Evolutionary conservation across 148 eudicot genomes (phyloP).

Genomic region (Diospyros lotus): DNA sequence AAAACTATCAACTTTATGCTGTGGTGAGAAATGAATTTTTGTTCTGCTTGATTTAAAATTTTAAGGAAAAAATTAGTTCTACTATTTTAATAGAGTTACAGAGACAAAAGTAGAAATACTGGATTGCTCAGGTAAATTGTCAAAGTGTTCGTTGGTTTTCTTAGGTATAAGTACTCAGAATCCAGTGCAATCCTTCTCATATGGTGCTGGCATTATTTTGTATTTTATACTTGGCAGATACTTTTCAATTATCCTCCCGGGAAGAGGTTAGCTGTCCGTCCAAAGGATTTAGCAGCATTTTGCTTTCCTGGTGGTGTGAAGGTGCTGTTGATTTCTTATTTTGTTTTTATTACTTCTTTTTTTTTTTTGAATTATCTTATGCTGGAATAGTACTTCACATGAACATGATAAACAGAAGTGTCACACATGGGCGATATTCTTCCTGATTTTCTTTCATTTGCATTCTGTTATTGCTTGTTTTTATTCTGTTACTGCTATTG

Average conservation of each 20-base stretch:
- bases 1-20: not conserved
- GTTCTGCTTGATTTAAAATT: not conserved
- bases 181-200: not conserved
- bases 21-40: not conserved
- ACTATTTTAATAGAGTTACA: too few relatives aligned
- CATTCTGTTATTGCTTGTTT: too few relatives aligned
- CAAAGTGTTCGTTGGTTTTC: slow-evolving; percentile 2
- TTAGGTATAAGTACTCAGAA: not conserved
- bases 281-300: slow-evolving; percentile 82
- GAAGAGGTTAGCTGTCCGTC: slow-evolving; percentile 68
- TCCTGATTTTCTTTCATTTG: too few relatives aligned
- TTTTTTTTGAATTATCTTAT: not conserved
- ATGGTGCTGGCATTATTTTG: slow-evolving; percentile 1
- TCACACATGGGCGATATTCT: too few relatives aligned
- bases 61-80: not conserved
- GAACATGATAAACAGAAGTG: too few relatives aligned
- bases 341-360: not conserved
- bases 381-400: too few relatives aligned
- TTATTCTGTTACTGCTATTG: too few relatives aligned
- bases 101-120: too few relatives aligned
- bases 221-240: slow-evolving; percentile 37
- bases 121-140: not conserved
- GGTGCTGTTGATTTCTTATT: slow-evolving; percentile 35
- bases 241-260: slow-evolving; percentile 87
- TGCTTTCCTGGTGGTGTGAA: slow-evolving; percentile 91